These are phyloP conservation scores for Boletus eberwhitei DNA, from an alignment of 768 basidiomycete species.

Conservation along the genomic window DNA sequence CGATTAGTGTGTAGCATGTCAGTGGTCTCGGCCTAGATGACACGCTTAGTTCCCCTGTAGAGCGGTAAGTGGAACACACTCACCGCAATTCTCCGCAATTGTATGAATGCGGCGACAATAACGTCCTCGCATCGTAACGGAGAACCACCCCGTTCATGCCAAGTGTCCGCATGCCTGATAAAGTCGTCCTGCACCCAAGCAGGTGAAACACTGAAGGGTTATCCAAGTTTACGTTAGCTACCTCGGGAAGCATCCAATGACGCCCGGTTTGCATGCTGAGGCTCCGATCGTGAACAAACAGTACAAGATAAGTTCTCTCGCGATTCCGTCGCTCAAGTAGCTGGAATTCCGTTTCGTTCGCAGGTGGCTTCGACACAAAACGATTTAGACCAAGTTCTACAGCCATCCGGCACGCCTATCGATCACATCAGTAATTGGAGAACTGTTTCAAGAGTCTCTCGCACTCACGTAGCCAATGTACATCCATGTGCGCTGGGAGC, in stretches of 20 bases:
- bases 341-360: conserved; percentile 62
- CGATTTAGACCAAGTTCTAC: conserved; percentile 80
- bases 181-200: conserved; percentile 53
- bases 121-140: conserved; percentile 74
- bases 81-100: conserved; percentile 77
- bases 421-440: conserved; percentile 1
- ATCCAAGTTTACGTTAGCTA: conserved; percentile 14
- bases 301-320: conserved; percentile 81
- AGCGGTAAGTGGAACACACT: conserved; percentile 25
- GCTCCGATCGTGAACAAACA: conserved; percentile 84
- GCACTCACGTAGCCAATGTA: conserved; percentile 78
- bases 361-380: conserved; percentile 51
- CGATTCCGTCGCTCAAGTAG: conserved; percentile 75
- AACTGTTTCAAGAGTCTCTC: background rate
- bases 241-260: conserved; percentile 85
- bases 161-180: conserved; percentile 61
- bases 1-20: conserved; percentile 63
- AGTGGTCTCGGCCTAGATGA: conserved; percentile 67
- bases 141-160: conserved; percentile 61
- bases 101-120: conserved; percentile 71
- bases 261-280: conserved; percentile 83
- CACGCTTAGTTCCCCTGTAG: background rate
- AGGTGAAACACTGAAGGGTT: conserved; percentile 10
- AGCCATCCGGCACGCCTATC: conserved; percentile 82
- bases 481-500: conserved; percentile 71